Evolutionary conservation across 768 basidiomycete genomes (phyloP).

Genomic region (Ramaria sp.): DNA sequence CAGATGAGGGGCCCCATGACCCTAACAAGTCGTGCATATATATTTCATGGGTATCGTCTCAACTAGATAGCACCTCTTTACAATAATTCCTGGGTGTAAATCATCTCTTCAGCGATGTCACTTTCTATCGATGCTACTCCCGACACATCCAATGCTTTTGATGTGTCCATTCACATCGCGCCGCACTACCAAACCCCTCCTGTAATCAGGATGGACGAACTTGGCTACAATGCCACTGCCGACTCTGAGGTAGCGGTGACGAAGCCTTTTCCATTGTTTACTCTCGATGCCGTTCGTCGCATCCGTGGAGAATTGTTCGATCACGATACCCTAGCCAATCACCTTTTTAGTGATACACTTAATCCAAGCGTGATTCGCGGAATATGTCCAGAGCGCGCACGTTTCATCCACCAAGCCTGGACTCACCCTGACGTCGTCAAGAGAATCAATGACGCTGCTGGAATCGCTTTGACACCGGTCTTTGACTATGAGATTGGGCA

Average conservation of each 20-base stretch:
- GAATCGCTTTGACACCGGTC: not conserved
- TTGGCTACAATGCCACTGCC: not conserved
- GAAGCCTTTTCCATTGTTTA: slow-evolving; percentile 9
- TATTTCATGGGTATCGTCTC: not conserved
- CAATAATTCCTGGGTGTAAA: not conserved
- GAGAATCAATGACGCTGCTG: slow-evolving; percentile 7
- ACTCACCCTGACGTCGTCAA: slow-evolving; percentile 2
- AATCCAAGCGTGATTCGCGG: slow-evolving; percentile 7
- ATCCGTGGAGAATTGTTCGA: slow-evolving; percentile 7
- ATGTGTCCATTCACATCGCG: slow-evolving; percentile 1
- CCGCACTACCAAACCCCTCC: not conserved
- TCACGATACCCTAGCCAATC: slow-evolving; percentile 5
- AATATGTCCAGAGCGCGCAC: slow-evolving; percentile 4
- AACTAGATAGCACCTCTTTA: not conserved
- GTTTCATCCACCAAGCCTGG: slow-evolving; percentile 5
- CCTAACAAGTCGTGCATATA: not conserved
- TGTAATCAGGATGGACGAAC: not conserved
- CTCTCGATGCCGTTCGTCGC: slow-evolving; percentile 7
- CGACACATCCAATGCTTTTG: not conserved
- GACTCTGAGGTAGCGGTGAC: not conserved
- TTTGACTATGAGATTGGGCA: slow-evolving; percentile 10
- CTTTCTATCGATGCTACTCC: not conserved
- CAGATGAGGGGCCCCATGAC: too few relatives aligned
- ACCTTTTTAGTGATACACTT: slow-evolving; percentile 6
- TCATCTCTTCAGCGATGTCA: not conserved